Conservation (phyloP, 2,329 filamentous ascomycete genomes). For the Alternaria longipes region DNA sequence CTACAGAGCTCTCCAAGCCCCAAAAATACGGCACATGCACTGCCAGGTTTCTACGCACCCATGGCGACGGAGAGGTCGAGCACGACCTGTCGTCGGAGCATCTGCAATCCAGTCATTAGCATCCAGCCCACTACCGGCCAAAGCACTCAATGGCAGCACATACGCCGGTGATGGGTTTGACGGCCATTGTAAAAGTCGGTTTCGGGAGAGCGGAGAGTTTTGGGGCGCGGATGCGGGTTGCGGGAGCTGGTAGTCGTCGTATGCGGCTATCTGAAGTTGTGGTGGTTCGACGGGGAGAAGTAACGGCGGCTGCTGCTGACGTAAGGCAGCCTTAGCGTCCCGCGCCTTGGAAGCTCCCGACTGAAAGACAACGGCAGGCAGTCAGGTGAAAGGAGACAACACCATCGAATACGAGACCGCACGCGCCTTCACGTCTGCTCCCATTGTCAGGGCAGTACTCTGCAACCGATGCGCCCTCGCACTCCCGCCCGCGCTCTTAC, state of each 20-base stretch:
- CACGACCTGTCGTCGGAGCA: slow-evolving; percentile 72
- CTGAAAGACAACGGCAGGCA: slow-evolving; percentile 23
- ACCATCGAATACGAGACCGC: slow-evolving; percentile 13
- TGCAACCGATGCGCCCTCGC: slow-evolving; percentile 18
- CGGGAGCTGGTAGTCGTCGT: slow-evolving; percentile 41
- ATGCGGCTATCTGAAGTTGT: slow-evolving; percentile 38
- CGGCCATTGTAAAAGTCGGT: slow-evolving; percentile 48
- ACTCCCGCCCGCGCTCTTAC: slow-evolving; percentile 21
- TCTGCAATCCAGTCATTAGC: slow-evolving; percentile 57
- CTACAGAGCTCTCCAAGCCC: slow-evolving; percentile 11
- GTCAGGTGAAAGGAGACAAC: slow-evolving; percentile 26
- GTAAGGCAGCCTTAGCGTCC: slow-evolving; percentile 18
- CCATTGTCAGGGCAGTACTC: slow-evolving; percentile 7
- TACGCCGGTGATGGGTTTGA: slow-evolving; percentile 64
- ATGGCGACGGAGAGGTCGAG: slow-evolving; percentile 72
- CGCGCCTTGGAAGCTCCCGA: slow-evolving; percentile 30
- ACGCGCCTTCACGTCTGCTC: slow-evolving; percentile 17
- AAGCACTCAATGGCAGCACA: slow-evolving; percentile 48
- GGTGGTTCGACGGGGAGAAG: slow-evolving; percentile 39
- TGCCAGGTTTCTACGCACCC: slow-evolving; percentile 59
- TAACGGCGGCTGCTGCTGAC: slow-evolving; percentile 16
- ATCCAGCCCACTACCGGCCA: slow-evolving; percentile 19
- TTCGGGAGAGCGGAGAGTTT: slow-evolving; percentile 41
- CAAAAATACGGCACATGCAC: background rate
- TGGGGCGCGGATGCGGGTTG: slow-evolving; percentile 38